Evolutionary conservation across 352 stramenopile genomes (phyloP).

Genomic region (Pythium volutum): DNA sequence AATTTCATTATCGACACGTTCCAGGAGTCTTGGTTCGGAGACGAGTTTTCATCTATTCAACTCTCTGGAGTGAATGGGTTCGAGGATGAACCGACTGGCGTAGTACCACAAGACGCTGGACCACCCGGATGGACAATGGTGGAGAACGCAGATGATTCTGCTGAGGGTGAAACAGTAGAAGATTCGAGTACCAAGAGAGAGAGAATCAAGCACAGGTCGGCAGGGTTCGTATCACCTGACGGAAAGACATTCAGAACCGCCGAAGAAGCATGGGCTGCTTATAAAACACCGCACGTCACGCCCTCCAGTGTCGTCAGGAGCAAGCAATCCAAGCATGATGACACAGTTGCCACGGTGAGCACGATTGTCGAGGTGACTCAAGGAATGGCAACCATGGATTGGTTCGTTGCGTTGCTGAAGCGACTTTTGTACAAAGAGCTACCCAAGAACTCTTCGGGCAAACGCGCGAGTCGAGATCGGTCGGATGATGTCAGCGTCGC

Average conservation of each 20-base stretch:
- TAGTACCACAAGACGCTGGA: slow-evolving; percentile 18
- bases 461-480: slow-evolving; percentile 37
- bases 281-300: slow-evolving; percentile 48
- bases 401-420: slow-evolving; percentile 70
- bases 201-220: neutral
- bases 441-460: slow-evolving; percentile 15
- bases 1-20: slow-evolving; percentile 86
- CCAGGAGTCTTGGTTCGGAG: slow-evolving; percentile 84
- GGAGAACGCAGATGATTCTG: slow-evolving; percentile 1
- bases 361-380: slow-evolving; percentile 82
- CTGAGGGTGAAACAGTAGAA: neutral
- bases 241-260: slow-evolving; percentile 41
- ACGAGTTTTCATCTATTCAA: slow-evolving; percentile 43
- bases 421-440: slow-evolving; percentile 43
- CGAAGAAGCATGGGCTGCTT: slow-evolving; percentile 60
- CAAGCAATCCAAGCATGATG: slow-evolving; percentile 60
- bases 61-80: slow-evolving; percentile 39
- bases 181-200: neutral
- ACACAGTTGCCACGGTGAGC: slow-evolving; percentile 49
- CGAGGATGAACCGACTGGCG: slow-evolving; percentile 24
- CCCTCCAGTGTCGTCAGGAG: slow-evolving; percentile 65
- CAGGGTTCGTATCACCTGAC: slow-evolving; percentile 58
- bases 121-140: slow-evolving; percentile 54
- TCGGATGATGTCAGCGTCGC: slow-evolving; percentile 49
- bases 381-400: slow-evolving; percentile 61